phyloP scores from a whole-genome alignment of 208 protist genomes.

The Tritrichomonas musculus region DNA sequence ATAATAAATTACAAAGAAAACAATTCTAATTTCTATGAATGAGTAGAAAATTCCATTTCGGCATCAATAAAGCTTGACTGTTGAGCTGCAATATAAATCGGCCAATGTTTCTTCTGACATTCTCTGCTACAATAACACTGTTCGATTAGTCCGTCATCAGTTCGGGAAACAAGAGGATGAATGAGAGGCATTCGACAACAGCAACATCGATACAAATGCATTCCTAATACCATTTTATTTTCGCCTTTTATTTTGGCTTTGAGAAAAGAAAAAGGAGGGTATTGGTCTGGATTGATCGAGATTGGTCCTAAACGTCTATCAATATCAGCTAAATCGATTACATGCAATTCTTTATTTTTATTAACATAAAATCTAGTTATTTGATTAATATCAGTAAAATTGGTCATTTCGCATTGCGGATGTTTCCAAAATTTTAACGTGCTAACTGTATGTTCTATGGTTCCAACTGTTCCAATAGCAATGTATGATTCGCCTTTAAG shows the following conservation, averaged over 20 bases:
- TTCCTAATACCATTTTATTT: neutral
- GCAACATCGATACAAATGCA: neutral
- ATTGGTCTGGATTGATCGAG: neutral
- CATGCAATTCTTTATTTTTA: neutral
- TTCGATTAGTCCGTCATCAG: neutral
- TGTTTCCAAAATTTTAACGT: neutral
- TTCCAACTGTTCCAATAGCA: neutral
- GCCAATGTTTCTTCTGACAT: constrained; percentile 8
- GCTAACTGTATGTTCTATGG: neutral
- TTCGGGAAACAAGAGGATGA: neutral
- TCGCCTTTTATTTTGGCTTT: neutral
- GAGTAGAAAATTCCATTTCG: neutral
- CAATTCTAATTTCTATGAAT: neutral
- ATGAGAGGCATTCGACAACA: neutral
- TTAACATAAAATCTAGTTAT: neutral
- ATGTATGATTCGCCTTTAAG: neutral
- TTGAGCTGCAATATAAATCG: neutral
- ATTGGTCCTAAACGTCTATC: too few relatives aligned
- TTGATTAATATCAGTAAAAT: neutral
- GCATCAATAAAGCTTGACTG: neutral
- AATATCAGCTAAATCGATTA: neutral
- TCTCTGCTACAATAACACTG: neutral
- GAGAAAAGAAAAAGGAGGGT: neutral
- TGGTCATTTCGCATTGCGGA: neutral
- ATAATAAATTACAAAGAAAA: neutral